Conservation (phyloP, 2,329 filamentous ascomycete genomes). For the Sporothrix curviconia region DNA sequence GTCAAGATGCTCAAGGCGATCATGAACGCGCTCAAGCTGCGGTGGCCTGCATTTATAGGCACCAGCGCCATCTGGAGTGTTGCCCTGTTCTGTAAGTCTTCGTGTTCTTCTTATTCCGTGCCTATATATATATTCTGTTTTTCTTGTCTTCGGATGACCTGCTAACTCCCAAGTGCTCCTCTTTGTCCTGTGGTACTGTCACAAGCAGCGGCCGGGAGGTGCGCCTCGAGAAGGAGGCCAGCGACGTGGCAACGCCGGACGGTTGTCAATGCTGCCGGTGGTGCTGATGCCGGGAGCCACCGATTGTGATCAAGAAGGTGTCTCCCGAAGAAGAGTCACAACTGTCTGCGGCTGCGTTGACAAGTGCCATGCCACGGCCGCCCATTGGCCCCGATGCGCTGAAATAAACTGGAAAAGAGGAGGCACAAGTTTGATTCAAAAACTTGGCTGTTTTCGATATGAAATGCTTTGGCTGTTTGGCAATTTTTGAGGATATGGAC, state of each 20-base stretch:
- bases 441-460: not conserved
- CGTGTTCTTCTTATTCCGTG: not conserved
- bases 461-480: not conserved
- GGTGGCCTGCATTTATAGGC: slow-evolving; percentile 86
- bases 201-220: slow-evolving; percentile 88
- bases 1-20: slow-evolving; percentile 84
- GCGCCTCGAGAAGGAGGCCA: slow-evolving; percentile 52
- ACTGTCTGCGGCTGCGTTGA: not conserved
- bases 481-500: not conserved
- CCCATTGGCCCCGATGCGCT: slow-evolving; percentile 12
- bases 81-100: slow-evolving; percentile 70
- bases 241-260: not conserved
- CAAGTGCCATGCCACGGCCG: slow-evolving; percentile 9
- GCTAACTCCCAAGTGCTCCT: slow-evolving; percentile 60
- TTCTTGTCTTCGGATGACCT: not conserved
- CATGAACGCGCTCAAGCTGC: slow-evolving; percentile 74
- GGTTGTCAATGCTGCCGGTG: not conserved
- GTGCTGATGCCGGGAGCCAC: not conserved
- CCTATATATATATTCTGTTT: not conserved
- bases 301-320: slow-evolving; percentile 5
- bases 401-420: too few species aligned
- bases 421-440: not conserved
- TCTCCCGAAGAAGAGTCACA: not conserved
- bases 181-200: slow-evolving; percentile 96
- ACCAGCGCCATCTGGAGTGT: slow-evolving; percentile 89